These are phyloP conservation scores for Monosporascus sp. DNA, from an alignment of 2,329 filamentous ascomycete species.

Conservation along the genomic window DNA sequence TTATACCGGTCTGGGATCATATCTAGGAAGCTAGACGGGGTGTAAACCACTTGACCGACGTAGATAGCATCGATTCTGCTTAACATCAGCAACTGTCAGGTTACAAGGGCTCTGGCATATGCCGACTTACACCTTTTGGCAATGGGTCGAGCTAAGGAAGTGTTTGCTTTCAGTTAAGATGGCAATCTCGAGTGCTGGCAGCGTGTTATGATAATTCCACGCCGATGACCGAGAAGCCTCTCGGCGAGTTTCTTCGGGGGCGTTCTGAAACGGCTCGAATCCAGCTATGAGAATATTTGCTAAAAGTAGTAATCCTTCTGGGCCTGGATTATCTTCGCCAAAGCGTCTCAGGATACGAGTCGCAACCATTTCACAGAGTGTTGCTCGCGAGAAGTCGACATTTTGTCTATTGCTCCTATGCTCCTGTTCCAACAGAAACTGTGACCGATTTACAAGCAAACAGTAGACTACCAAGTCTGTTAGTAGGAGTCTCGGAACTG, in stretches of 20 bases:
- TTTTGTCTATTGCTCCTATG: constrained; percentile 74
- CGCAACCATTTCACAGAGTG: constrained; percentile 75
- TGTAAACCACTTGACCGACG: constrained; percentile 74
- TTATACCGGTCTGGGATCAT: constrained; percentile 85
- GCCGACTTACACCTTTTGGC: constrained; percentile 60
- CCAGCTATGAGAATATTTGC: constrained; percentile 77
- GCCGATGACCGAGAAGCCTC: constrained; percentile 47
- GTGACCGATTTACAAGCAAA: constrained; percentile 72
- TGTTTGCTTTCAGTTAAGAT: constrained; percentile 78
- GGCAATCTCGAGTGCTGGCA: constrained; percentile 76
- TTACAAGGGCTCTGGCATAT: background rate
- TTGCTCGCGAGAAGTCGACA: constrained; percentile 71
- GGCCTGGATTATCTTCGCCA: constrained; percentile 69
- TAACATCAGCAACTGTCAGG: constrained; percentile 6
- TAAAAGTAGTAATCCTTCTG: constrained; percentile 65
- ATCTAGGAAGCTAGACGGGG: constrained; percentile 74
- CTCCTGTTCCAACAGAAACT: constrained; percentile 73
- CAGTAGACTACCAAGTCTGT: constrained; percentile 62
- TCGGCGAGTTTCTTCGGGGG: constrained; percentile 59
- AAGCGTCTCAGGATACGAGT: constrained; percentile 72
- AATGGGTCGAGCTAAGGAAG: constrained; percentile 71
- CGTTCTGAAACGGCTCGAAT: constrained; percentile 82
- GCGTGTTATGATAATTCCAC: constrained; percentile 50
- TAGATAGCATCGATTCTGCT: constrained; percentile 69
- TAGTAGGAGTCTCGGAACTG: background rate